These are phyloP conservation scores for Nitzschia sp. DNA, from an alignment of 108 stramenopile genomes.

Conservation along the genomic window DNA sequence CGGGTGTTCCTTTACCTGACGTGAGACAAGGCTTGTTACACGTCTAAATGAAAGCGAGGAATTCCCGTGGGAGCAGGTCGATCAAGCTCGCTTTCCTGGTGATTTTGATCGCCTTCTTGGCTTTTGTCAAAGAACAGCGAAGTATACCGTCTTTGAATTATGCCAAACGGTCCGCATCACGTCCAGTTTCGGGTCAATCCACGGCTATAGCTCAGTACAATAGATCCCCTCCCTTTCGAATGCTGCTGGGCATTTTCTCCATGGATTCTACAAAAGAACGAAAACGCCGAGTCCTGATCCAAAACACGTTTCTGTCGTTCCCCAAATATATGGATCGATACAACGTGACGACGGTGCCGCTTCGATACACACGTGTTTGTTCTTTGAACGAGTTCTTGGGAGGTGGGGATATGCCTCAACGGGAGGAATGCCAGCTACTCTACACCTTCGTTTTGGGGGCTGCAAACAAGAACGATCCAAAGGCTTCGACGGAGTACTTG, in stretches of 20 bases:
- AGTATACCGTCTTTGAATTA: background rate
- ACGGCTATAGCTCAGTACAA: background rate
- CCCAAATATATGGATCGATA: background rate
- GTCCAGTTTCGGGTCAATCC: background rate
- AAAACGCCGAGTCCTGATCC: background rate
- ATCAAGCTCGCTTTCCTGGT: background rate
- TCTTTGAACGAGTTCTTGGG: background rate
- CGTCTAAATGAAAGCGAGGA: too few relatives aligned
- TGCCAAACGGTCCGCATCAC: background rate
- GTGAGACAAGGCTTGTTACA: too few relatives aligned
- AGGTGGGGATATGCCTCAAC: background rate
- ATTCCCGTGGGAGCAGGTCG: too few relatives aligned
- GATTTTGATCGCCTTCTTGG: background rate
- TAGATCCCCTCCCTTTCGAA: slow-evolving; percentile 3
- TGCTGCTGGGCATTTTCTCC: slow-evolving; percentile 13
- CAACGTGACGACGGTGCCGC: slow-evolving; percentile 5
- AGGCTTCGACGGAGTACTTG: slow-evolving; percentile 18
- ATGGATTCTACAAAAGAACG: slow-evolving; percentile 1
- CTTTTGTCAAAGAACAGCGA: background rate
- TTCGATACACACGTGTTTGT: slow-evolving; percentile 1
- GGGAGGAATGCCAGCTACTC: slow-evolving; percentile 27
- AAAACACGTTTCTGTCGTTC: slow-evolving; percentile 9
- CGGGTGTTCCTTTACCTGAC: too few relatives aligned
- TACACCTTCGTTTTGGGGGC: slow-evolving; percentile 40
- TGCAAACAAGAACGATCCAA: background rate